A percentile compares a stretch with the other conserved stretches of the same genome.
Conservation (phyloP, 257 asterid species). For the Solanum tacnaense region DNA sequence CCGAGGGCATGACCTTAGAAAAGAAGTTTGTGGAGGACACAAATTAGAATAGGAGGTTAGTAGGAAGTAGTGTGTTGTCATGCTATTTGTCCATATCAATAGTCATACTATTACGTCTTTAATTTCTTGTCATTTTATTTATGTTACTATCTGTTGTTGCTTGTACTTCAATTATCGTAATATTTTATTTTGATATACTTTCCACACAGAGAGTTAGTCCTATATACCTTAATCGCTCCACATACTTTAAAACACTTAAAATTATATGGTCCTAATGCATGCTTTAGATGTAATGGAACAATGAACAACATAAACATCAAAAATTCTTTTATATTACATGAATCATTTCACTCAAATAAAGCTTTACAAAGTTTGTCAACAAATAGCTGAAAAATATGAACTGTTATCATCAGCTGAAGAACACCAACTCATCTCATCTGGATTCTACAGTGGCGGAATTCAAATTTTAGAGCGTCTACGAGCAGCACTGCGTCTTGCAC, state of each 20-base stretch:
- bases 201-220: neutral
- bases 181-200: neutral
- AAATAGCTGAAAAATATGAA: neutral
- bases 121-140: no score
- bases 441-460: neutral
- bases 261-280: neutral
- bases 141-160: no score
- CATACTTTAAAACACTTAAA: neutral
- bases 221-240: no score
- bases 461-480: slow-evolving; percentile 37
- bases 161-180: neutral
- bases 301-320: neutral
- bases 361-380: neutral
- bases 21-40: neutral
- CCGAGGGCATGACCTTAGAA: fast-evolving
- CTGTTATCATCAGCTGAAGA: neutral
- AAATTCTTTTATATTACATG: neutral
- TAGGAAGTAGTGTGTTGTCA: neutral
- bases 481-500: slow-evolving; percentile 81
- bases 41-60: neutral
- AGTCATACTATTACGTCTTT: neutral
- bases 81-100: neutral
- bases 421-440: neutral
- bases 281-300: neutral
- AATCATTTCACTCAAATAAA: neutral